Evolutionary conservation across 31 red algal genomes (phyloP).

Genomic region (Asparagopsis taxiformis): DNA sequence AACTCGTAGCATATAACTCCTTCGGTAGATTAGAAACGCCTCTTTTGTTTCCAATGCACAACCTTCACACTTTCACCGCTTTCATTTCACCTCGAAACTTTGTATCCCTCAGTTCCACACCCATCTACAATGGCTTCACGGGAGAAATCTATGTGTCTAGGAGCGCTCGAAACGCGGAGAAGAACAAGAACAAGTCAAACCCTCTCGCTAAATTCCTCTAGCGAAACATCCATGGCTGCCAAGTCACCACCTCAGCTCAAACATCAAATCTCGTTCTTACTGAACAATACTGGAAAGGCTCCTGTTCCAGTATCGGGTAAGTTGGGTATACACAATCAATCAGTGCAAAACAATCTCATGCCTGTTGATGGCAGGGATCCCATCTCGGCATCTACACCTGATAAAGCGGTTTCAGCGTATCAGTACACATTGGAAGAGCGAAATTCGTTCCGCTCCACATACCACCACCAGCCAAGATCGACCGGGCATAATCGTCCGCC

Average conservation of each 20-base stretch:
- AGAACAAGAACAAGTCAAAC: neutral
- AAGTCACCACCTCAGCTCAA: neutral
- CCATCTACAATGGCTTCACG: neutral
- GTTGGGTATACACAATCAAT: neutral
- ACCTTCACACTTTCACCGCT: neutral
- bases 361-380: neutral
- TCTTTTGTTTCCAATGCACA: neutral
- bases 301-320: neutral
- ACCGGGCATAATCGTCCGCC: neutral
- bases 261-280: slow-evolving; percentile 13
- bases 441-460: neutral
- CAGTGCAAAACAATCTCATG: neutral
- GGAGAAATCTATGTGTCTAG: neutral
- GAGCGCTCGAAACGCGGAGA: neutral
- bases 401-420: neutral
- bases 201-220: neutral
- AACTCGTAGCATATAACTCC: neutral
- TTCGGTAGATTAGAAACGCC: neutral
- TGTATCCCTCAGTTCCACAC: neutral
- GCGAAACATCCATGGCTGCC: neutral
- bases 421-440: neutral
- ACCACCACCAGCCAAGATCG: neutral
- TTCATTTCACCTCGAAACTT: neutral
- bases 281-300: slow-evolving; percentile 4
- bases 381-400: neutral